These are phyloP conservation scores for Tetrapisispora arboricola DNA, from an alignment of 805 yeast species.

Conservation along the genomic window DNA sequence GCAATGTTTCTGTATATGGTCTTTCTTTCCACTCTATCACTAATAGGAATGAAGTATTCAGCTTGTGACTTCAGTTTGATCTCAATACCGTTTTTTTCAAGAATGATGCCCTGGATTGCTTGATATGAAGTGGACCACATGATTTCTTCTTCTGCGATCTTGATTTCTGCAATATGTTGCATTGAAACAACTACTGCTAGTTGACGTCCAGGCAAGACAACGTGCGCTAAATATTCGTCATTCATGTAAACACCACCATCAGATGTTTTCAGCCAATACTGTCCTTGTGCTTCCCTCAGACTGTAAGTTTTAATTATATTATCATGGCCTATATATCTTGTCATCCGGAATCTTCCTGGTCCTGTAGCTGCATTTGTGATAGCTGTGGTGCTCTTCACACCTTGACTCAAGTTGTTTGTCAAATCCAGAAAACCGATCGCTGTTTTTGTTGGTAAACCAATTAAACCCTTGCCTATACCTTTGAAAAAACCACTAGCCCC, in stretches of 20 bases:
- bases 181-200: constrained; percentile 67
- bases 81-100: constrained; percentile 71
- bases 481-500: constrained; percentile 90
- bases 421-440: constrained; percentile 91
- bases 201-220: constrained; percentile 72
- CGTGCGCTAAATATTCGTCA: constrained; percentile 79
- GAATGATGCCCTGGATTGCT: constrained; percentile 56
- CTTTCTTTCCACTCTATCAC: constrained; percentile 51
- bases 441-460: constrained; percentile 93
- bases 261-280: constrained; percentile 75
- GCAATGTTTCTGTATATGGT: constrained; percentile 65
- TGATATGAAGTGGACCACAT: constrained; percentile 67
- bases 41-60: constrained; percentile 75
- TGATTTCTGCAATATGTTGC: constrained; percentile 56
- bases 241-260: constrained; percentile 68
- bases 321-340: constrained; percentile 60
- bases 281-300: constrained; percentile 85
- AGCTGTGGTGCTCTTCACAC: constrained; percentile 85
- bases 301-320: constrained; percentile 66
- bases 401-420: constrained; percentile 88
- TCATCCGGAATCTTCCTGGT: constrained; percentile 69
- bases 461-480: constrained; percentile 89
- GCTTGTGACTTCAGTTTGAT: constrained; percentile 48
- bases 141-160: constrained; percentile 46
- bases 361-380: constrained; percentile 66